Percentiles rank a stretch among this genome's conserved stretches.
Evolutionary conservation across 2,329 filamentous ascomycete genomes (phyloP).

Genomic region (Neurospora sp.): DNA sequence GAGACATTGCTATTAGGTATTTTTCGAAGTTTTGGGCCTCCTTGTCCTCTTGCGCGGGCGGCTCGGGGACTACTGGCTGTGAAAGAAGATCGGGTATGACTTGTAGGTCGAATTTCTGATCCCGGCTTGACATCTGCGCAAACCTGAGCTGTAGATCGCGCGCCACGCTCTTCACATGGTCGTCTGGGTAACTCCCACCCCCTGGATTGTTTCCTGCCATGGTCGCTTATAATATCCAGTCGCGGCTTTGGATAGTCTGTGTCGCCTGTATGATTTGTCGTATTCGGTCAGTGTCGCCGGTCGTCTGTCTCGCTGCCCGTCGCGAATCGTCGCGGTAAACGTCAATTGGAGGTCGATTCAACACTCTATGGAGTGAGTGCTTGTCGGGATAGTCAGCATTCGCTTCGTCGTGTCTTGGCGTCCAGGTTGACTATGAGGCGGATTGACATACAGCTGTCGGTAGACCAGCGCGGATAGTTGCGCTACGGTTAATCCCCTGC

Average conservation of each 20-base stretch:
- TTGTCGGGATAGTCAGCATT: background rate
- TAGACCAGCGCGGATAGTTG: background rate
- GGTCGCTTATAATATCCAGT: background rate
- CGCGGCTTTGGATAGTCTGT: background rate
- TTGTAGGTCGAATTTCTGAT: background rate
- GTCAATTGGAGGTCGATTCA: background rate
- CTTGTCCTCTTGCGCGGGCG: conserved; percentile 56
- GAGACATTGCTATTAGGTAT: conserved; percentile 73
- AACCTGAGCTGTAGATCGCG: background rate
- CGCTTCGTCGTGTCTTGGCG: background rate
- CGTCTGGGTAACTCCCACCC: background rate
- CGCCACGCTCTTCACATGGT: background rate
- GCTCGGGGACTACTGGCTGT: conserved; percentile 44
- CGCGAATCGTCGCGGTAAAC: background rate
- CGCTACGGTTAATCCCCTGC: background rate
- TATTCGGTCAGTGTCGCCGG: background rate
- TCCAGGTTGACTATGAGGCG: background rate
- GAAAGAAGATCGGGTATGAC: background rate
- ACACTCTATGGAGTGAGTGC: background rate
- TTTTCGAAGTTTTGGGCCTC: conserved; percentile 69
- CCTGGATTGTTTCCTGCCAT: background rate
- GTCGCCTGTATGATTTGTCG: background rate
- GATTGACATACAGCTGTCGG: background rate
- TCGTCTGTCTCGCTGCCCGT: background rate
- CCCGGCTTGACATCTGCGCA: background rate